These are phyloP conservation scores for Carallia pectinifolia DNA, from an alignment of 345 rosid genomes.

Conservation along the genomic window DNA sequence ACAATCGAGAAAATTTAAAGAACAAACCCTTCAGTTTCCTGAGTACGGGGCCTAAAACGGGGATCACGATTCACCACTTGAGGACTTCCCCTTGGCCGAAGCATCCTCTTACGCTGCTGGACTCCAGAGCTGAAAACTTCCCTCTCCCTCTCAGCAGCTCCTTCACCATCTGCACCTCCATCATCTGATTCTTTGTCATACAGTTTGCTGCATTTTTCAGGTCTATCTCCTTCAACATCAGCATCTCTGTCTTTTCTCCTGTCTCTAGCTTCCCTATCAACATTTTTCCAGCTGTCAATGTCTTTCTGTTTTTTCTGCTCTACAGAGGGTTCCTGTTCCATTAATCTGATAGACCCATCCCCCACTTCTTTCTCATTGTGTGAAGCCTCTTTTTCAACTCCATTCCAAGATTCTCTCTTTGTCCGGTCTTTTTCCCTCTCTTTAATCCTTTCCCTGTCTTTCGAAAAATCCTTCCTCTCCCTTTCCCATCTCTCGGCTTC, in stretches of 20 bases:
- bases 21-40: conserved; percentile 88
- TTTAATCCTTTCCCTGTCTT: conserved; percentile 71
- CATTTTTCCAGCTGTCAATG: conserved; percentile 62
- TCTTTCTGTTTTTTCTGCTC: conserved; percentile 81
- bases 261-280: conserved; percentile 71
- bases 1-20: conserved; percentile 15
- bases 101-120: conserved; percentile 97
- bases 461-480: conserved; percentile 66
- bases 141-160: conserved; percentile 73
- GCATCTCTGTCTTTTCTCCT: conserved; percentile 81
- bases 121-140: conserved; percentile 76
- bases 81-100: conserved; percentile 90
- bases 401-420: conserved; percentile 69
- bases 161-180: conserved; percentile 84
- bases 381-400: conserved; percentile 60
- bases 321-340: conserved; percentile 53
- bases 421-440: conserved; percentile 69
- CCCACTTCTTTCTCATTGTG: conserved; percentile 63
- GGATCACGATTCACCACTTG: conserved; percentile 69
- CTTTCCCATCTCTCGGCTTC: conserved; percentile 88
- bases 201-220: conserved; percentile 70
- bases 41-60: conserved; percentile 58
- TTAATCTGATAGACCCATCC: conserved; percentile 58
- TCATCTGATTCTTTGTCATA: conserved; percentile 83
- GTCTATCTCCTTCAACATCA: conserved; percentile 74